phyloP scores from a whole-genome alignment of 805 yeast genomes.

The Lipomyces yamanashiensis region DNA sequence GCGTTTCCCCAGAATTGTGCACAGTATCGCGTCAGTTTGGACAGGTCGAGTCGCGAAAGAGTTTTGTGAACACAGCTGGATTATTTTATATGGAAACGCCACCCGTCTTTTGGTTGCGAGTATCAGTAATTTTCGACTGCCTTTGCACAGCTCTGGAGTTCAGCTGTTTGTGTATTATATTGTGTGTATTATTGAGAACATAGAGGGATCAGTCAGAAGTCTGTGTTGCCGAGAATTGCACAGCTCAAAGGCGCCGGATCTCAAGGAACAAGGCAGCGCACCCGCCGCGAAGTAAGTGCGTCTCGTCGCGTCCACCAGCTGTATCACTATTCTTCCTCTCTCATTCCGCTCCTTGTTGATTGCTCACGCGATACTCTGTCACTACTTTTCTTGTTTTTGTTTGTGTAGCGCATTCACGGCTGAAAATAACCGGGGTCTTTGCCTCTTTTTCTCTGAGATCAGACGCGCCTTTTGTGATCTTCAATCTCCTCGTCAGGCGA shows the following conservation, averaged over 20 bases:
- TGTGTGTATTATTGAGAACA: no score
- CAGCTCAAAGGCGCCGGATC: no score
- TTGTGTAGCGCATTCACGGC: background rate
- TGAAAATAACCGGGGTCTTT: background rate
- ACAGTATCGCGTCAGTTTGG: background rate
- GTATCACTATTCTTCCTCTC: no score
- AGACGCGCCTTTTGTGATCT: background rate
- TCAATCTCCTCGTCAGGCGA: background rate
- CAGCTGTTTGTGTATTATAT: no score
- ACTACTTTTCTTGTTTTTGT: background rate
- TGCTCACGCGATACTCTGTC: background rate
- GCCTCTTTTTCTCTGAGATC: background rate
- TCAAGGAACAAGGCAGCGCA: no score
- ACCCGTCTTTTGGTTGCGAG: background rate
- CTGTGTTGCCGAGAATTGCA: no score
- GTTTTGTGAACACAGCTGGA: background rate
- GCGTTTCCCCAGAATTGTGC: slow-evolving; percentile 1
- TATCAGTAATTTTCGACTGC: background rate
- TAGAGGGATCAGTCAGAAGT: no score
- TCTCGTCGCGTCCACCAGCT: no score
- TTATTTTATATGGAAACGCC: background rate
- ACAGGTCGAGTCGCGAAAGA: background rate
- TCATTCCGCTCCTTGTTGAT: no score
- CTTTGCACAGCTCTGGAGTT: no score
- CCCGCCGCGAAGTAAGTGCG: no score